Conservation (phyloP, 306 rosid species). For the Carpinus viminea region DNA sequence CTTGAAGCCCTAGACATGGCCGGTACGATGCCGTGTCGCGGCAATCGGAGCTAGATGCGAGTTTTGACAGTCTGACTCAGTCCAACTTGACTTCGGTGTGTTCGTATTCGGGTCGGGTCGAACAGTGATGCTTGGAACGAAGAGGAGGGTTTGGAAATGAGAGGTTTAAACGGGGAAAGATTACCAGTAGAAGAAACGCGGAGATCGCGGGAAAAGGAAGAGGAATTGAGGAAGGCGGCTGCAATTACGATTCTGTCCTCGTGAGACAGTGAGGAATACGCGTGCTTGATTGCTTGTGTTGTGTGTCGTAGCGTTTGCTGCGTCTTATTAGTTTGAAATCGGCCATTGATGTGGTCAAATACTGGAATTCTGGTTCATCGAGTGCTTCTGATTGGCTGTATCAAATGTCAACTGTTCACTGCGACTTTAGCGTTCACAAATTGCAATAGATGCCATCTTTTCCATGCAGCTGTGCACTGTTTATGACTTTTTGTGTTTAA, state of each 20-base stretch:
- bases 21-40: slow-evolving; percentile 27
- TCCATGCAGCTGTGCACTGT: too few relatives aligned
- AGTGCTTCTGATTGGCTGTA: too few relatives aligned
- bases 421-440: too few relatives aligned
- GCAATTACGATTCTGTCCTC: slow-evolving; percentile 3
- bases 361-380: too few relatives aligned
- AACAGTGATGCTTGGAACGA: slow-evolving; percentile 4
- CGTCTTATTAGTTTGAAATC: too few relatives aligned
- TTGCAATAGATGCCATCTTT: too few relatives aligned
- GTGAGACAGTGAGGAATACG: neutral
- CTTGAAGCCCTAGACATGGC: slow-evolving; percentile 77
- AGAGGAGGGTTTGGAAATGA: slow-evolving; percentile 14
- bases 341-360: too few relatives aligned
- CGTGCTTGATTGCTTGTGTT: neutral
- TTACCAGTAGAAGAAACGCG: neutral
- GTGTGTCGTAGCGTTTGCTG: neutral
- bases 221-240: neutral
- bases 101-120: slow-evolving; percentile 13
- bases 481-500: too few relatives aligned
- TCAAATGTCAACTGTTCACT: too few relatives aligned
- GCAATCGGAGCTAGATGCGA: neutral
- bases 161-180: slow-evolving; percentile 1
- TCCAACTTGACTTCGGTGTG: slow-evolving; percentile 1
- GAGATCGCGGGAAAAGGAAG: neutral
- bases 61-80: slow-evolving; percentile 9